Percentiles rank a stretch among this genome's conserved stretches.
Conservation (phyloP, 2,329 filamentous ascomycete genomes). For the Alternaria conjuncta region DNA sequence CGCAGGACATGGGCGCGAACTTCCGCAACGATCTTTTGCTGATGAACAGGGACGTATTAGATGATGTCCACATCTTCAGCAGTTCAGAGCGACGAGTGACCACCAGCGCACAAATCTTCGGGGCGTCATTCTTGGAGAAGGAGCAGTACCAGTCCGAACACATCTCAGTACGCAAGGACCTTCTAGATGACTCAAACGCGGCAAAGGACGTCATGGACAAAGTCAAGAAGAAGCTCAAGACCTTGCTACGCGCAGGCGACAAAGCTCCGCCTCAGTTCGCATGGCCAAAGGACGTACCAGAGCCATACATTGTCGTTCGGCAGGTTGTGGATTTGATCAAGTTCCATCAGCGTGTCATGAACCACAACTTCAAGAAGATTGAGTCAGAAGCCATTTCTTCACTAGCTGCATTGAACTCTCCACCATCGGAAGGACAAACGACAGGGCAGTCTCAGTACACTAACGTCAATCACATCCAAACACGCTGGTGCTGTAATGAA, state of each 20-base stretch:
- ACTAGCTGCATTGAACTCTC: conserved; percentile 54
- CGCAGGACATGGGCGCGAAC: conserved; percentile 91
- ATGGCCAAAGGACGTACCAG: conserved; percentile 94
- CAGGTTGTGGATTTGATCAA: conserved; percentile 97
- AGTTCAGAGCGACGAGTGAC: conserved; percentile 94
- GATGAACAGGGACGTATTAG: conserved; percentile 88
- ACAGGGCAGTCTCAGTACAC: conserved; percentile 47
- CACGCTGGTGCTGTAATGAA: conserved; percentile 95
- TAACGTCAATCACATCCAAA: conserved; percentile 67
- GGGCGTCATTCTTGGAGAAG: conserved; percentile 83
- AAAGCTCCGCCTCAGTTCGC: conserved; percentile 94
- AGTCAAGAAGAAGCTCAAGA: conserved; percentile 99
- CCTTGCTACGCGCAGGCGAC: conserved; percentile 87
- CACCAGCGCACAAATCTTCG: conserved; percentile 96
- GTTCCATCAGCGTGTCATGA: conserved; percentile 94
- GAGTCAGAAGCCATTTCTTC: conserved; percentile 70
- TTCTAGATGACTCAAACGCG: conserved; percentile 96
- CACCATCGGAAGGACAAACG: conserved; percentile 41
- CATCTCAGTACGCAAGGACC: conserved; percentile 89
- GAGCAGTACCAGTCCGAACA: conserved; percentile 85
- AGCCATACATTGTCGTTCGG: conserved; percentile 90
- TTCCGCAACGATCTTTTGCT: conserved; percentile 94
- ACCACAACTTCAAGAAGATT: conserved; percentile 86
- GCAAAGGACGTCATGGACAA: conserved; percentile 99
- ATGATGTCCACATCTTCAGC: conserved; percentile 93